Percentiles rank a stretch among this genome's conserved stretches.
Conservation (phyloP, 805 yeast species). For the Yamadazyma scolyti region DNA sequence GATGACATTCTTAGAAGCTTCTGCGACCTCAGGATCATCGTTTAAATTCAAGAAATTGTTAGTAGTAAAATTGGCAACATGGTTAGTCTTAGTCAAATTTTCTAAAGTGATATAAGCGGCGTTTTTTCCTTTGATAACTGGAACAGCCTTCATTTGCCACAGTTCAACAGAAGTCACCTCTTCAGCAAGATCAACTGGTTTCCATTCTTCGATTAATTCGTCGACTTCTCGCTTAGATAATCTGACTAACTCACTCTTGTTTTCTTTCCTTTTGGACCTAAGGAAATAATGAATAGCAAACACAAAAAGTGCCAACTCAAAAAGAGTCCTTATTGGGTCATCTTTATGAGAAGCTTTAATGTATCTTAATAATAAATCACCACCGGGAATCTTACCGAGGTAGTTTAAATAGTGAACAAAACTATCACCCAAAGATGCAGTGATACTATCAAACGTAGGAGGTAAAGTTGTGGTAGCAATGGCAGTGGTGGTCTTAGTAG, state of each 20-base stretch:
- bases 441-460: constrained; percentile 35
- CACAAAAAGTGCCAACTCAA: constrained; percentile 71
- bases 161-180: constrained; percentile 47
- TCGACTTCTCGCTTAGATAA: constrained; percentile 65
- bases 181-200: constrained; percentile 77
- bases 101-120: constrained; percentile 32
- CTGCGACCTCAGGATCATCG: constrained; percentile 40
- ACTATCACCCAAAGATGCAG: constrained; percentile 27
- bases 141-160: constrained; percentile 64
- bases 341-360: constrained; percentile 83
- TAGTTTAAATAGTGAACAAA: constrained; percentile 33
- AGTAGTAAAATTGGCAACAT: constrained; percentile 64
- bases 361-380: constrained; percentile 59
- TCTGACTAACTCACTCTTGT: constrained; percentile 66
- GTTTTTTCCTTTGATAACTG: constrained; percentile 57
- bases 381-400: constrained; percentile 50
- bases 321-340: constrained; percentile 85
- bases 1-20: constrained; percentile 56
- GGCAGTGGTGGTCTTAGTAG: constrained; percentile 24
- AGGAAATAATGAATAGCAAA: constrained; percentile 83
- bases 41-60: constrained; percentile 69
- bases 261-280: constrained; percentile 72
- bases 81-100: constrained; percentile 13
- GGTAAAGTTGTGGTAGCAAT: constrained; percentile 26
- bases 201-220: constrained; percentile 86